A percentile compares a stretch with the other conserved stretches of the same genome.
These are phyloP conservation scores for Aspergillus campestris DNA, from an alignment of 495 filamentous ascomycete species.

Conservation along the genomic window DNA sequence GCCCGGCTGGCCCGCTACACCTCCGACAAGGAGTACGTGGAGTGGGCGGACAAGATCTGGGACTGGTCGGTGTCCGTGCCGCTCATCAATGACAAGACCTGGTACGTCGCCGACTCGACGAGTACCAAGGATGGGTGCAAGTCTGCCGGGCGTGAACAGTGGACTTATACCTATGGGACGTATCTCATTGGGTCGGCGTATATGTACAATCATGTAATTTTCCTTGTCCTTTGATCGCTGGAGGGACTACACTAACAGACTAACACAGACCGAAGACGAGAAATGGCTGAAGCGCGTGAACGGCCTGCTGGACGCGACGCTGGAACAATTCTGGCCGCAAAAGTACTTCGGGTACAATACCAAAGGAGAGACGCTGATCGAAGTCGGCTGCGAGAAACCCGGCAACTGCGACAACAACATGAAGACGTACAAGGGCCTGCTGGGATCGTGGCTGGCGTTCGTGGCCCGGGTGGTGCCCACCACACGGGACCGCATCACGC, in stretches of 20 bases:
- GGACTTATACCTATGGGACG: slow-evolving; percentile 62
- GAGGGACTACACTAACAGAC: slow-evolving; percentile 13
- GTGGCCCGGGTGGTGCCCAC: slow-evolving; percentile 51
- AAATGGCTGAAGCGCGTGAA: slow-evolving; percentile 45
- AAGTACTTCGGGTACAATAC: slow-evolving; percentile 15
- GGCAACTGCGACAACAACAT: slow-evolving; percentile 55
- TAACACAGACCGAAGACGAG: slow-evolving; percentile 10
- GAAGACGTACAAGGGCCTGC: slow-evolving; percentile 57
- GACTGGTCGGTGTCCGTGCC: slow-evolving; percentile 53
- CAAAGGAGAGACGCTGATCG: slow-evolving; percentile 40
- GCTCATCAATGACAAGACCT: slow-evolving; percentile 36
- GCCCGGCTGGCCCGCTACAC: slow-evolving; percentile 62
- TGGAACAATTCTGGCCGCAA: slow-evolving; percentile 40
- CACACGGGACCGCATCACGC: slow-evolving; percentile 40
- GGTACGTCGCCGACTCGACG: slow-evolving; percentile 54
- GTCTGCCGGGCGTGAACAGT: slow-evolving; percentile 48
- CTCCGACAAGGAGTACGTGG: slow-evolving; percentile 55
- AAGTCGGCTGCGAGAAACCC: slow-evolving; percentile 56
- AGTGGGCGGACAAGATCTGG: slow-evolving; percentile 60
- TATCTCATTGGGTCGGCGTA: slow-evolving; percentile 59
- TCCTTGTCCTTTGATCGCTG: neutral
- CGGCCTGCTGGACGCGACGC: slow-evolving; percentile 45
- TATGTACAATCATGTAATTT: slow-evolving; percentile 58
- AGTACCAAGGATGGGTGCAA: slow-evolving; percentile 44
- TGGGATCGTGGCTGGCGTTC: slow-evolving; percentile 54